These are phyloP conservation scores for Glycyrrhiza uralensis DNA, from an alignment of 306 rosid genomes.

Conservation along the genomic window DNA sequence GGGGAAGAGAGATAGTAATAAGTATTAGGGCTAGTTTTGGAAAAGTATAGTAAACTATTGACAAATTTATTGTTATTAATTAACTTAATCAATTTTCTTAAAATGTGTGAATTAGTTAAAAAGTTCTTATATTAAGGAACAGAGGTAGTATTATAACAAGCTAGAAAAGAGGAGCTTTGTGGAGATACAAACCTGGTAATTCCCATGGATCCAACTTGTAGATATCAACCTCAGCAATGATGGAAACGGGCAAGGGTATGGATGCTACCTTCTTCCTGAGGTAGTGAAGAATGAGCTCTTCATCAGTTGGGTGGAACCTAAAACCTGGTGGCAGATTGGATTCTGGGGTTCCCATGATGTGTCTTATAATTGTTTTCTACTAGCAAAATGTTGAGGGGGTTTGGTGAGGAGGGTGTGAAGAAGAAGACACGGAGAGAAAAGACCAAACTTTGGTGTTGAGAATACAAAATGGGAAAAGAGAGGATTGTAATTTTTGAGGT, in stretches of 20 bases:
- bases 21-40: too few species aligned
- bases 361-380: too few species aligned
- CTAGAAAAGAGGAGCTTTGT: background rate
- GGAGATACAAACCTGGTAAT: slow-evolving; percentile 40
- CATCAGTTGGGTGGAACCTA: slow-evolving; percentile 61
- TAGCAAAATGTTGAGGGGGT: background rate
- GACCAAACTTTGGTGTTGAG: background rate
- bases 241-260: slow-evolving; percentile 49
- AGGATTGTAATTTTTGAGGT: slow-evolving; percentile 45
- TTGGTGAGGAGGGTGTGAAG: background rate
- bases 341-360: slow-evolving; percentile 44
- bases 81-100: too few species aligned
- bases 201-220: slow-evolving; percentile 59
- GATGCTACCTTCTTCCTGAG: slow-evolving; percentile 46
- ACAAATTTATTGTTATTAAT: too few species aligned
- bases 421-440: background rate
- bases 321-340: slow-evolving; percentile 51
- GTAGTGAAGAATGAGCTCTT: slow-evolving; percentile 55
- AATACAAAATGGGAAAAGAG: background rate
- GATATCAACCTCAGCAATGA: slow-evolving; percentile 61
- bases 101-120: too few species aligned
- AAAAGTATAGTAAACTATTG: too few species aligned
- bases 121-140: too few species aligned
- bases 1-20: too few species aligned
- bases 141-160: too few species aligned